These are phyloP conservation scores for Akanthomyces muscarius DNA, from an alignment of 2,329 filamentous ascomycete species.

Conservation along the genomic window DNA sequence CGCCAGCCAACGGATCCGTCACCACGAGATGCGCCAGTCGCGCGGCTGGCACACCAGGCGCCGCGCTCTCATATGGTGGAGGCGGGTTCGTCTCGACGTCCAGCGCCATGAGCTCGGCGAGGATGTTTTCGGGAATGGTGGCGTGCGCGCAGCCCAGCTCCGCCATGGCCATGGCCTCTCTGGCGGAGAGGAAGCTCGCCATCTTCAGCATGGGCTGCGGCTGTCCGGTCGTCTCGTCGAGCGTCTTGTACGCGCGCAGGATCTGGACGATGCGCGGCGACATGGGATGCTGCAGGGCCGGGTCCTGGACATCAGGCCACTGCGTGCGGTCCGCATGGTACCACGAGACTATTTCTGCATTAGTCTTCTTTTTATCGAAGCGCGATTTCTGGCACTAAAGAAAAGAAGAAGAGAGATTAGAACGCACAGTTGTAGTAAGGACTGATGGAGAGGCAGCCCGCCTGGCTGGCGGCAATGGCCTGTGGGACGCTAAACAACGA, in stretches of 20 bases:
- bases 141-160: conserved; percentile 45
- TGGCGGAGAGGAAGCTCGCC: conserved; percentile 40
- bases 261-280: conserved; percentile 46
- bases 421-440: conserved; percentile 24
- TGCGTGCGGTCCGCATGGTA: conserved; percentile 37
- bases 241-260: conserved; percentile 41
- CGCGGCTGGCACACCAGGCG: conserved; percentile 32
- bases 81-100: conserved; percentile 35
- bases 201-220: conserved; percentile 46
- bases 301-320: conserved; percentile 46
- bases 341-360: not conserved
- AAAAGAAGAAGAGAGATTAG: too few relatives aligned
- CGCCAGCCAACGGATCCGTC: conserved; percentile 36
- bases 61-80: conserved; percentile 23
- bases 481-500: conserved; percentile 23
- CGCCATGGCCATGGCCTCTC: conserved; percentile 43
- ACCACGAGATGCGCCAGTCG: conserved; percentile 33
- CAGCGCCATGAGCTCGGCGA: conserved; percentile 37
- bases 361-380: too few relatives aligned
- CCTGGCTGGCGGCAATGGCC: conserved; percentile 25
- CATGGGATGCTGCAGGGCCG: conserved; percentile 44
- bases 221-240: conserved; percentile 44
- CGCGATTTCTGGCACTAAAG: too few relatives aligned
- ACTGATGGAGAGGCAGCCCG: conserved; percentile 24
- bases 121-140: conserved; percentile 38